Conservation (phyloP, 345 rosid species). For the Eucalyptus erythrocorys region DNA sequence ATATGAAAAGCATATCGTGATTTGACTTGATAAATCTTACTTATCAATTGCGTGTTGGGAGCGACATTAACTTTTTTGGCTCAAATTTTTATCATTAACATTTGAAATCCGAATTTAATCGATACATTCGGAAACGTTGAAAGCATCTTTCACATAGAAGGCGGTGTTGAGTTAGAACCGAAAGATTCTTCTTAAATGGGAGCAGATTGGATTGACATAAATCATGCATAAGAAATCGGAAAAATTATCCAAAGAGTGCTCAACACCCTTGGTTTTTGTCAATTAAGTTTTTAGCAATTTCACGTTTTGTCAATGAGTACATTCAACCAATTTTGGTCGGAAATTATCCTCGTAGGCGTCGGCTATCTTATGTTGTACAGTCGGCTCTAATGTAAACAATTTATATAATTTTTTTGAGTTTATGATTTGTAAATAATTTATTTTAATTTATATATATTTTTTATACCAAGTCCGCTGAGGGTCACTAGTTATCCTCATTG, state of each 20-base stretch:
- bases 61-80: neutral
- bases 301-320: neutral
- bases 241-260: neutral
- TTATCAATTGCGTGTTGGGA: neutral
- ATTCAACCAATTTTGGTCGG: fast-evolving
- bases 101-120: neutral
- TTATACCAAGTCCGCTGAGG: no score
- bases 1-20: neutral
- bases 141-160: neutral
- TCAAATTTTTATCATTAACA: neutral
- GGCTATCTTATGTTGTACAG: neutral
- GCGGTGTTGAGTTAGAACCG: neutral
- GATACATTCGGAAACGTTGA: neutral
- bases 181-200: neutral
- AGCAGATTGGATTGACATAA: neutral
- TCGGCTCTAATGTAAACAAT: no score
- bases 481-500: neutral
- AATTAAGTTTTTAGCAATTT: no score
- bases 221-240: neutral
- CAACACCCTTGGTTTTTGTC: fast-evolving
- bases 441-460: no score
- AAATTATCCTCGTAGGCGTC: fast-evolving
- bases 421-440: no score
- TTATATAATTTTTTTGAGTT: no score
- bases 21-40: neutral